Evolutionary conservation across 2,329 filamentous ascomycete genomes (phyloP), one percentile per base, ranked within the genome.

Genomic region (Thermomyces lanuginosus): DNA sequence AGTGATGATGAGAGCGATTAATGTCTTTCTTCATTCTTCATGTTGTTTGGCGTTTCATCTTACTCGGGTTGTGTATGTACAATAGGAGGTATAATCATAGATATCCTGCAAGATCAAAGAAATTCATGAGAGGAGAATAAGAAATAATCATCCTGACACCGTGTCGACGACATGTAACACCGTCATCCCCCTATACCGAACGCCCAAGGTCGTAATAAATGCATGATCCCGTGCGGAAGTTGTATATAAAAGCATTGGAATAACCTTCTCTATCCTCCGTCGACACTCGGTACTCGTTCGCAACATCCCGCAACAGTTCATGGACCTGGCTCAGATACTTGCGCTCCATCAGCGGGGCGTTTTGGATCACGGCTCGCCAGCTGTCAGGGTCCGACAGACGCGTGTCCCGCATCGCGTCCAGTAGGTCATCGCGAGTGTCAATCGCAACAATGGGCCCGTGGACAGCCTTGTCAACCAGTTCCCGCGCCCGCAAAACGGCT

Each of bases 211-310:
- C 83, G 51, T 92, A 92, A 46, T 86, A 81, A 26, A 92, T 66
- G 48, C 80, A 84, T 32, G 67, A 75, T 0, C 77, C 79, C 6
- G 81, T 91, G 33, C 83, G 64, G 42, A 91, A 92, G 43, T 92
- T 92, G 55, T 92, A 92, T 27, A 93, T 68, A 53, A 92, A 92
- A 7, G 80, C 78, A 47, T 84, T 79, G 24, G 69, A 66, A 13
- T 66, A 64, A 17, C 44, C 43, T 26, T 60, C 58, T 58, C 64
- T 55, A 60, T 73, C 61, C 31, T 52, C 49, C 12, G 29, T 33
- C 18, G 36, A 36, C 14, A 39, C 31, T 18, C 34, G 45, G 15
- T 38, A 43, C 48, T 65, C 55, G 38, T 60, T 52, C 47, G 69
- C 69, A 60, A 89, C 53, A 42, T 66, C 54, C 45, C 58, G 47